Evolutionary conservation across 2,329 filamentous ascomycete genomes (phyloP).

Genomic region (Beauveria sp.): DNA sequence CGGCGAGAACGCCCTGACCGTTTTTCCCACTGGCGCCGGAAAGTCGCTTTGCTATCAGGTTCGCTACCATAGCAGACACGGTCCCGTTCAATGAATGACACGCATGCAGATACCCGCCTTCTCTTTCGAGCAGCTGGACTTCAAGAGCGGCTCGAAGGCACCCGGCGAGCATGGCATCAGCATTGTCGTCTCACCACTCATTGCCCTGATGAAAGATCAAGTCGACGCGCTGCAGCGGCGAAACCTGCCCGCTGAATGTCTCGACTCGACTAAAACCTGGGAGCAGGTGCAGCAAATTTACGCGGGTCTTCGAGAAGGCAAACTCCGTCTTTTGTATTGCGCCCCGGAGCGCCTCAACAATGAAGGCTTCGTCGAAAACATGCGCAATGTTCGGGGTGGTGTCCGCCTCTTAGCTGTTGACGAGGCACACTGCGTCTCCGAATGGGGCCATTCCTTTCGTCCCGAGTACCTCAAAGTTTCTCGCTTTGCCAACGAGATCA

Average conservation of each 20-base stretch:
- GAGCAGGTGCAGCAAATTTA: constrained; percentile 35
- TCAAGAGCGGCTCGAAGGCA: constrained; percentile 18
- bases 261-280: constrained; percentile 48
- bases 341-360: constrained; percentile 55
- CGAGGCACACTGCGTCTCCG: constrained; percentile 51
- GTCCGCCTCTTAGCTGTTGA: constrained; percentile 50
- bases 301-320: constrained; percentile 32
- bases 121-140: constrained; percentile 38
- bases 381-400: constrained; percentile 46
- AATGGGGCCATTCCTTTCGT: constrained; percentile 43
- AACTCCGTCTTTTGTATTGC: constrained; percentile 48
- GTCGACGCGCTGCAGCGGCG: constrained; percentile 44
- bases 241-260: constrained; percentile 43
- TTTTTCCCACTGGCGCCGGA: constrained; percentile 43
- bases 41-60: constrained; percentile 44
- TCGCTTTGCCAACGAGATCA: constrained; percentile 46
- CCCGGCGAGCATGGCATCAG: constrained; percentile 39
- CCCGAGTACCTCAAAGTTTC: constrained; percentile 48
- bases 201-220: constrained; percentile 55
- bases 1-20: constrained; percentile 34
- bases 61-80: background rate
- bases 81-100: background rate
- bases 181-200: constrained; percentile 48
- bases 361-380: constrained; percentile 49
- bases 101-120: constrained; percentile 35